These are phyloP conservation scores for Globisporangium okanoganense DNA, from an alignment of 352 stramenopile genomes.

Conservation along the genomic window DNA sequence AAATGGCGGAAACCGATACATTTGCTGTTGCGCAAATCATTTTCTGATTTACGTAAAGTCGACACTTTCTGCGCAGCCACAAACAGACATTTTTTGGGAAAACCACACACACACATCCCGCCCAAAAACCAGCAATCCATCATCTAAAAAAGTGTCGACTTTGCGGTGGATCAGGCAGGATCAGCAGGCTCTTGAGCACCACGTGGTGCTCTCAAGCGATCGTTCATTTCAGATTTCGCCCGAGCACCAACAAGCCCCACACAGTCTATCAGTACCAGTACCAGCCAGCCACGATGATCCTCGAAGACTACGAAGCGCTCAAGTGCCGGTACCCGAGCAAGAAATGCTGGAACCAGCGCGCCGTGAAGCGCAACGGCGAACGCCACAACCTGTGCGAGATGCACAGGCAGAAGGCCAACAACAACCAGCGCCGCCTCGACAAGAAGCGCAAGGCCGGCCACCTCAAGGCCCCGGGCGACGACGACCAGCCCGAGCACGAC, in stretches of 20 bases:
- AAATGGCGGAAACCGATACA: too few species aligned
- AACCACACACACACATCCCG: background rate
- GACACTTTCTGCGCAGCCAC: background rate
- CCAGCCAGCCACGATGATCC: background rate
- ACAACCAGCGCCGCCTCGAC: constrained; percentile 78
- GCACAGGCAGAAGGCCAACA: constrained; percentile 80
- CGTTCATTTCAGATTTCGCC: constrained; percentile 2
- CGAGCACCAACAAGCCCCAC: background rate
- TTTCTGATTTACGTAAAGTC: background rate
- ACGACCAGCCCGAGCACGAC: constrained; percentile 7
- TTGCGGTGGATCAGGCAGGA: background rate
- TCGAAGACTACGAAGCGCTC: constrained; percentile 22
- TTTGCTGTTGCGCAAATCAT: background rate
- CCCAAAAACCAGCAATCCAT: background rate
- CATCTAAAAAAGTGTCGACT: background rate
- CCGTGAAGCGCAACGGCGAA: constrained; percentile 79
- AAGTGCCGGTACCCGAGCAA: constrained; percentile 83
- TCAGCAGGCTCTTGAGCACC: background rate
- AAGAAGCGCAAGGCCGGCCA: constrained; percentile 64
- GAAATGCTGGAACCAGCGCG: constrained; percentile 75
- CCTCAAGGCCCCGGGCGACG: constrained; percentile 4
- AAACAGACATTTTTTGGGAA: background rate
- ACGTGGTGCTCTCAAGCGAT: background rate
- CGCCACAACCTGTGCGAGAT: constrained; percentile 84
- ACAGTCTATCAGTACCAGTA: too few species aligned